These are phyloP conservation scores for Cryptosporidium andersoni DNA, from an alignment of 169 alveolate genomes.

Conservation along the genomic window DNA sequence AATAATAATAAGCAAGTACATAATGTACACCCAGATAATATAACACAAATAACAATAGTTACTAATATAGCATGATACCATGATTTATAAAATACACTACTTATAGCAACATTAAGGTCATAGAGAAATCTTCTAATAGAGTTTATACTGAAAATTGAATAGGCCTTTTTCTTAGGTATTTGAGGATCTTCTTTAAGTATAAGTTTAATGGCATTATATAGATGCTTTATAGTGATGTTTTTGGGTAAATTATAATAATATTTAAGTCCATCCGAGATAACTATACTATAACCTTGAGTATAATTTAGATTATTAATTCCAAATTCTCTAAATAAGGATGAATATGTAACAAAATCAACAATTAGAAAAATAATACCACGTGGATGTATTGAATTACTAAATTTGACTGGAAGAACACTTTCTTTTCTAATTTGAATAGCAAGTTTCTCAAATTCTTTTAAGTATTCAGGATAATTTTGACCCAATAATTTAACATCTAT, in stretches of 20 bases:
- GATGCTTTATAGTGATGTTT: conserved; percentile 8
- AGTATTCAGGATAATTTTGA: conserved; percentile 12
- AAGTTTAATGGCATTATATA: conserved; percentile 17
- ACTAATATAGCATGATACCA: conserved; percentile 49
- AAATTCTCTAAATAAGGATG: conserved; percentile 64
- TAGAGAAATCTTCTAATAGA: conserved; percentile 39
- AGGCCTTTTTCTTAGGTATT: conserved; percentile 38
- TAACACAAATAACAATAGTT: conserved; percentile 4
- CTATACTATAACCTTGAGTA: conserved; percentile 56
- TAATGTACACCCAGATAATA: conserved; percentile 48
- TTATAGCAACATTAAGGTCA: conserved; percentile 30
- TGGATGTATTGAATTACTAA: background rate
- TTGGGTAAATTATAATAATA: conserved; percentile 38
- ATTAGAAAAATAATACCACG: conserved; percentile 51
- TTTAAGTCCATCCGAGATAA: conserved; percentile 45
- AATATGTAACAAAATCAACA: conserved; percentile 39
- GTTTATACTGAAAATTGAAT: conserved; percentile 45
- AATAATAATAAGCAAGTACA: conserved; percentile 35
- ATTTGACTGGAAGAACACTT: conserved; percentile 28
- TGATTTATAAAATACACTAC: conserved; percentile 45
- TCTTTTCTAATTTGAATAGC: conserved; percentile 49
- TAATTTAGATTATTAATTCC: conserved; percentile 40
- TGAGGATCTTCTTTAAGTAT: conserved; percentile 21
- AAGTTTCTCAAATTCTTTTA: conserved; percentile 1
- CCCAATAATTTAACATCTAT: background rate